phyloP scores from a whole-genome alignment of 2,329 filamentous ascomycete species.

The Neonectria sp. region DNA sequence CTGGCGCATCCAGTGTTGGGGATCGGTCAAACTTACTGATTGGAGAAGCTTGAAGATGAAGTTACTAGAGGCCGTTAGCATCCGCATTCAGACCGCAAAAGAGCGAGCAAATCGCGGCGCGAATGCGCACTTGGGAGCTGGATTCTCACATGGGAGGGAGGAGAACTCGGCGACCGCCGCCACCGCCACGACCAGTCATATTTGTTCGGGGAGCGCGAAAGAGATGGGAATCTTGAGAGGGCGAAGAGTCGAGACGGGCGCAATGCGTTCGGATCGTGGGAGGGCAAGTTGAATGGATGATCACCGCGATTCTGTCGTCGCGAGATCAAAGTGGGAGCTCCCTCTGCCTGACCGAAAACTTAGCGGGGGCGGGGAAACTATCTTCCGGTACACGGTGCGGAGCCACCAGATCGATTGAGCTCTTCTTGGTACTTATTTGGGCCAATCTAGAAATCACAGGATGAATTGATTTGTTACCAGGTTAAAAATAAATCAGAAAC shows the following conservation, averaged over 20 bases:
- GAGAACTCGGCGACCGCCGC: constrained; percentile 72
- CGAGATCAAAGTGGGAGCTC: constrained; percentile 46
- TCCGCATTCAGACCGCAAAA: not conserved
- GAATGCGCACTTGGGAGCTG: constrained; percentile 24
- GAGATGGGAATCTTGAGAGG: not conserved
- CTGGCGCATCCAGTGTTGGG: constrained; percentile 1
- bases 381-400: constrained; percentile 26
- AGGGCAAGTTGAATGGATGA: constrained; percentile 31
- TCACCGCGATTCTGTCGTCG: constrained; percentile 44
- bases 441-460: not conserved
- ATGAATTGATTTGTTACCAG: not conserved
- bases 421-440: not conserved
- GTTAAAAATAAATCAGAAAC: not conserved
- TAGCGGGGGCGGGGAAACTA: constrained; percentile 36
- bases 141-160: constrained; percentile 68
- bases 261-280: constrained; percentile 15
- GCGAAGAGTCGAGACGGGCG: constrained; percentile 3
- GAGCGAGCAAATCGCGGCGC: constrained; percentile 36
- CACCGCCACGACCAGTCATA: constrained; percentile 74
- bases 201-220: constrained; percentile 31
- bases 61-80: constrained; percentile 56
- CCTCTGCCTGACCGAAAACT: constrained; percentile 43
- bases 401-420: not conserved
- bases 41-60: constrained; percentile 83
- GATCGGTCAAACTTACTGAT: constrained; percentile 54